Percentiles rank a stretch among this genome's conserved stretches.
Evolutionary conservation across 495 filamentous ascomycete species (phyloP).

Genomic region (Hyphodiscus hymeniophilus): DNA sequence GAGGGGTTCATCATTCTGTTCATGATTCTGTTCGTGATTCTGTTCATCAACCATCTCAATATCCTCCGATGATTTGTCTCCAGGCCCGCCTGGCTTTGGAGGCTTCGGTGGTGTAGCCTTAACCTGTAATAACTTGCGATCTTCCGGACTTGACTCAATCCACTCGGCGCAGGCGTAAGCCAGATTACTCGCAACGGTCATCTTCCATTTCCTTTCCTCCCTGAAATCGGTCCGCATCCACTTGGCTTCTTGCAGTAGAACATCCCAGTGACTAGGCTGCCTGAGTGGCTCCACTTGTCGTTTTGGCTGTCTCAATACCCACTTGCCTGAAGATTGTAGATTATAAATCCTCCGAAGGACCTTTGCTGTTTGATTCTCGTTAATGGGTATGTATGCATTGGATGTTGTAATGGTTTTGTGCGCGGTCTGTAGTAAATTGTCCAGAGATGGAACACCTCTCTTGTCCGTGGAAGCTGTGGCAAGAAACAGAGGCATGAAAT

Average conservation of each 20-base stretch:
- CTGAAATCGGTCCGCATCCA: conserved; percentile 97
- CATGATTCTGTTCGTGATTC: conserved; percentile 22
- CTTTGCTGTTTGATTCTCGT: conserved; percentile 76
- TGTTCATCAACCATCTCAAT: conserved; percentile 23
- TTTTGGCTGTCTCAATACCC: conserved; percentile 83
- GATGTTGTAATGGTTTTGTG: conserved; percentile 76
- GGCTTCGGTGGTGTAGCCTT: conserved; percentile 36
- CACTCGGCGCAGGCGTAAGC: conserved; percentile 78
- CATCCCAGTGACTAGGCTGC: conserved; percentile 70
- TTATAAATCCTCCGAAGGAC: conserved; percentile 79
- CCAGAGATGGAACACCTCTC: conserved; percentile 52
- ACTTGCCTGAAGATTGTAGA: conserved; percentile 78
- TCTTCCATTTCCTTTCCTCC: conserved; percentile 92
- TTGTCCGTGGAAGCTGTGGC: conserved; percentile 56
- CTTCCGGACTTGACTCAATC: conserved; percentile 51
- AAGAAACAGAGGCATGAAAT: conserved; percentile 72
- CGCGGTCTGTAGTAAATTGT: conserved; percentile 60
- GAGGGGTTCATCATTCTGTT: no score
- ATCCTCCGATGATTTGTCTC: conserved; percentile 15
- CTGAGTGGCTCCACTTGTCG: conserved; percentile 69
- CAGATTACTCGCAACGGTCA: conserved; percentile 64
- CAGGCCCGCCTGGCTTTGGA: conserved; percentile 1
- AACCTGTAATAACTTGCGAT: conserved; percentile 58
- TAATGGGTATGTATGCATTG: conserved; percentile 65
- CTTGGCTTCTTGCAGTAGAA: conserved; percentile 82